Conservation (phyloP, 2,329 filamentous ascomycete species). For the Scedosporium dehoogii region DNA sequence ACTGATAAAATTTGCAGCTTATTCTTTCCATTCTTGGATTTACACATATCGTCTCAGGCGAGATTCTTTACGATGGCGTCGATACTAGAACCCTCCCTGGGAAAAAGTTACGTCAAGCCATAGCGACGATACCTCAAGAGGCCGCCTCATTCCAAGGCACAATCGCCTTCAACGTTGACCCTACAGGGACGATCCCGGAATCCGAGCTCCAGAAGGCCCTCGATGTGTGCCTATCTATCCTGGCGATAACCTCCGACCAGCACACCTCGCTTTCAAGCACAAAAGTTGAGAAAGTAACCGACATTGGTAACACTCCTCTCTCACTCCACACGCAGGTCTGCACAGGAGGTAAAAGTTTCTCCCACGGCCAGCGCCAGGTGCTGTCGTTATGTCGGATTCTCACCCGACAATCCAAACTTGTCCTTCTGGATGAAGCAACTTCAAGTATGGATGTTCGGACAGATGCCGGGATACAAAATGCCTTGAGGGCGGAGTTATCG, state of each 20-base stretch:
- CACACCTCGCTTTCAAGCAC: constrained; percentile 6
- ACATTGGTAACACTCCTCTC: constrained; percentile 15
- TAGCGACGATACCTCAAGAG: constrained; percentile 40
- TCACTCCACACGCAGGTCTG: constrained; percentile 29
- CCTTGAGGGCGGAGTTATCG: constrained; percentile 36
- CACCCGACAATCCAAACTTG: constrained; percentile 33
- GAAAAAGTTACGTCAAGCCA: constrained; percentile 31
- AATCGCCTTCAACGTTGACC: constrained; percentile 43
- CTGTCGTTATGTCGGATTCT: constrained; percentile 36
- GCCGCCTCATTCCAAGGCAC: constrained; percentile 36
- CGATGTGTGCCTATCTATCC: constrained; percentile 35
- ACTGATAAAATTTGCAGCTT: constrained; percentile 14
- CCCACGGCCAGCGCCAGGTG: constrained; percentile 38
- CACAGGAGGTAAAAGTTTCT: constrained; percentile 33
- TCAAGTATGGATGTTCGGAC: constrained; percentile 39
- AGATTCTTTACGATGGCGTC: constrained; percentile 34
- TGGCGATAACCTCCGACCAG: constrained; percentile 28
- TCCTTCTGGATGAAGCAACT: constrained; percentile 40
- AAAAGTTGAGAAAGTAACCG: constrained; percentile 15
- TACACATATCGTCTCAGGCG: constrained; percentile 29
- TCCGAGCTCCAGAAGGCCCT: constrained; percentile 47
- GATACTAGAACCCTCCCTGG: constrained; percentile 33
- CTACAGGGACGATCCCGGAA: constrained; percentile 39
- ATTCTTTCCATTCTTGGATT: constrained; percentile 36
- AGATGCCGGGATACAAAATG: constrained; percentile 33